Percentiles rank a stretch among this genome's conserved stretches.
phyloP scores from a whole-genome alignment of 208 protist species.

The Trichomonas tenax region DNA sequence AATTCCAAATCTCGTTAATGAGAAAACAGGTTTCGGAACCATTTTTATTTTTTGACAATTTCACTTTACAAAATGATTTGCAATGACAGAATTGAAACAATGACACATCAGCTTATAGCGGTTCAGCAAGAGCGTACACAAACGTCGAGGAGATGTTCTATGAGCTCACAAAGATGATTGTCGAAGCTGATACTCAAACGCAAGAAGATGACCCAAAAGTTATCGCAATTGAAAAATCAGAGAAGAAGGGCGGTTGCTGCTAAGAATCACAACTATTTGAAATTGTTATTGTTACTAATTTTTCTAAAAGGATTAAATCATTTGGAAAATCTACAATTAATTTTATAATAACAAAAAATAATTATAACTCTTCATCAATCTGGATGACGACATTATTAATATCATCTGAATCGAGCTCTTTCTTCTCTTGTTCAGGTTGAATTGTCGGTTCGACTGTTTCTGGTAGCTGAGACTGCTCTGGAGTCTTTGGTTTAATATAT shows the following conservation, averaged over 20 bases:
- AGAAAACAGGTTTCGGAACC: neutral
- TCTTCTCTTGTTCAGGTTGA: too few relatives aligned
- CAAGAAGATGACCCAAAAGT: neutral
- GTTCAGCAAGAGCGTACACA: neutral
- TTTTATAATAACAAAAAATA: too few relatives aligned
- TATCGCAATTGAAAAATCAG: neutral
- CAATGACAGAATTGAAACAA: too few relatives aligned
- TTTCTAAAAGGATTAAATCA: too few relatives aligned
- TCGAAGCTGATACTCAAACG: neutral
- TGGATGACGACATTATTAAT: too few relatives aligned
- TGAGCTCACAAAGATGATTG: neutral
- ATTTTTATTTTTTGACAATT: neutral
- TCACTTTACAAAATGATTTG: too few relatives aligned
- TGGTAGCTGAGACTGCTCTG: too few relatives aligned
- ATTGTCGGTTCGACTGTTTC: too few relatives aligned
- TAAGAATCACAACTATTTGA: neutral
- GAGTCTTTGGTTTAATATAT: too few relatives aligned
- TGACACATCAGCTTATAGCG: neutral
- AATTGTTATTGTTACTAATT: neutral
- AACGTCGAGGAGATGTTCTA: neutral
- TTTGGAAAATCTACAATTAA: too few relatives aligned
- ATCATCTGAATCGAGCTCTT: too few relatives aligned
- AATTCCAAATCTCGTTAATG: neutral
- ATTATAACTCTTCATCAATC: too few relatives aligned
- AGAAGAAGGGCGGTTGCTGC: neutral